These are phyloP conservation scores for Penicillium paradoxum DNA, from an alignment of 495 filamentous ascomycete species.

Conservation along the genomic window DNA sequence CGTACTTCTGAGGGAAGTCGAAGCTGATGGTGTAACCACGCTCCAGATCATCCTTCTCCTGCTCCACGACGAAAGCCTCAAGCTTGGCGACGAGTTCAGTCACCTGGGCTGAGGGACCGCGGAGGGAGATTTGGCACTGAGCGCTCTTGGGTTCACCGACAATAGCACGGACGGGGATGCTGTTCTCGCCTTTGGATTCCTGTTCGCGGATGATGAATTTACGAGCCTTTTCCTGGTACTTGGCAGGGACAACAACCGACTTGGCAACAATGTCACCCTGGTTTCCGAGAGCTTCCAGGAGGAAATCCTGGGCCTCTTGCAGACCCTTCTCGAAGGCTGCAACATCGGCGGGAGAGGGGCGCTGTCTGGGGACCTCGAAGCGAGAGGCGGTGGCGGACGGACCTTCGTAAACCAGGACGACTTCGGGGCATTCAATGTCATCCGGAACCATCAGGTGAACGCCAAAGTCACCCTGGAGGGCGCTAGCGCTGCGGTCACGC, in stretches of 20 bases:
- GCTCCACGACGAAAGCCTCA: slow-evolving; percentile 69
- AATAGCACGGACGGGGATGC: slow-evolving; percentile 69
- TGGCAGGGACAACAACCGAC: slow-evolving; percentile 64
- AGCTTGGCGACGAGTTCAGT: slow-evolving; percentile 65
- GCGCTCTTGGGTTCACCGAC: slow-evolving; percentile 39
- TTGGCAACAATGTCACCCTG: slow-evolving; percentile 64
- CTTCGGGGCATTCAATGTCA: slow-evolving; percentile 53
- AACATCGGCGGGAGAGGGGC: slow-evolving; percentile 55
- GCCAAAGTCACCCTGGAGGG: slow-evolving; percentile 66
- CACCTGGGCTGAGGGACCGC: slow-evolving; percentile 69
- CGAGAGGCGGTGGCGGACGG: slow-evolving; percentile 45
- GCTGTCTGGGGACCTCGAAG: slow-evolving; percentile 64
- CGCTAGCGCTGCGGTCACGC: slow-evolving; percentile 54
- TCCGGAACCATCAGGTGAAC: slow-evolving; percentile 76
- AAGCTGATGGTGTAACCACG: slow-evolving; percentile 79
- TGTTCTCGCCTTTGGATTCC: slow-evolving; percentile 54
- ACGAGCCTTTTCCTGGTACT: slow-evolving; percentile 75
- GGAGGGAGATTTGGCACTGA: slow-evolving; percentile 58
- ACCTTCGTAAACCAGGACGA: slow-evolving; percentile 84
- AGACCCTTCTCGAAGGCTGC: slow-evolving; percentile 64
- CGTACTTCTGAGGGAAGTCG: slow-evolving; percentile 90
- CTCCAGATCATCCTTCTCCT: slow-evolving; percentile 83
- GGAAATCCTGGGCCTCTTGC: slow-evolving; percentile 64
- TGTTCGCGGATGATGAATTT: slow-evolving; percentile 76
- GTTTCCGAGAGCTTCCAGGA: slow-evolving; percentile 62